A percentile compares a stretch with the other conserved stretches of the same genome.
Evolutionary conservation across 768 basidiomycete species (phyloP).

Genomic region (Kwoniella sp.): DNA sequence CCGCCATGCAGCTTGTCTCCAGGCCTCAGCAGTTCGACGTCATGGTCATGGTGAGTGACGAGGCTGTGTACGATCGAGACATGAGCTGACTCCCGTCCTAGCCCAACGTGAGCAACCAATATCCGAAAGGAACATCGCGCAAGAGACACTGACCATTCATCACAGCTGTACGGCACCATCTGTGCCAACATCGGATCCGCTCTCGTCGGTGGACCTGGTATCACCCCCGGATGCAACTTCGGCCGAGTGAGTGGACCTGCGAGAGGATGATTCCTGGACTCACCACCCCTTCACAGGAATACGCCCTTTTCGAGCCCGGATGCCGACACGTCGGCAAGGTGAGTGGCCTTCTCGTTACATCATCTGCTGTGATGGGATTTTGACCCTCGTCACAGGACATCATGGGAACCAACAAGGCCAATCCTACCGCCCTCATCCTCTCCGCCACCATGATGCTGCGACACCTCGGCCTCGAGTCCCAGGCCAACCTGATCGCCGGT

Average conservation of each 20-base stretch:
- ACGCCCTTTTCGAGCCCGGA: slow-evolving; percentile 96
- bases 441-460: slow-evolving; percentile 52
- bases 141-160: neutral
- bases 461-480: slow-evolving; percentile 64
- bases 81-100: slow-evolving; percentile 11
- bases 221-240: slow-evolving; percentile 97
- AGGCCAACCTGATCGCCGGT: slow-evolving; percentile 87
- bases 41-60: slow-evolving; percentile 91
- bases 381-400: slow-evolving; percentile 68
- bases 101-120: slow-evolving; percentile 27
- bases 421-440: slow-evolving; percentile 53
- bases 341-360: slow-evolving; percentile 19
- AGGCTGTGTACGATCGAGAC: neutral
- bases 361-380: neutral
- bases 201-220: slow-evolving; percentile 94
- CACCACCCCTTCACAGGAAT: slow-evolving; percentile 56
- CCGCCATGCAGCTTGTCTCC: slow-evolving; percentile 98
- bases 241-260: slow-evolving; percentile 62
- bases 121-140: neutral
- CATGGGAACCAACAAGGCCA: slow-evolving; percentile 53
- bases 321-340: slow-evolving; percentile 60
- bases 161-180: slow-evolving; percentile 75
- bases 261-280: neutral
- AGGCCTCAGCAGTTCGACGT: slow-evolving; percentile 95
- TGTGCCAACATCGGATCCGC: slow-evolving; percentile 98